Percentiles rank a stretch among this genome's conserved stretches.
These are phyloP conservation scores for Trichoderma polysporum DNA, from an alignment of 2,329 filamentous ascomycete species.

Conservation along the genomic window DNA sequence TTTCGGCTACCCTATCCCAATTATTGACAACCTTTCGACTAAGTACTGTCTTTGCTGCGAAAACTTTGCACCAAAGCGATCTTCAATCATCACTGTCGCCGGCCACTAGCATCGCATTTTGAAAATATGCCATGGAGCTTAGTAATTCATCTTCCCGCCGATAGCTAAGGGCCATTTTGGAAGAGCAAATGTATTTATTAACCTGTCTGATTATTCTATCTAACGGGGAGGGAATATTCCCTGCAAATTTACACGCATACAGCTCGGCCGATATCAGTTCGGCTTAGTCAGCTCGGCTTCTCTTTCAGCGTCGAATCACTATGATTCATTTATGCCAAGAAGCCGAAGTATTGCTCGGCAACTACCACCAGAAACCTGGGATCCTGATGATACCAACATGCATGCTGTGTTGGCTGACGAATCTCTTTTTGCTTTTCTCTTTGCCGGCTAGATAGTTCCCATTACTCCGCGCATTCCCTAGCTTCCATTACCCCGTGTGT, in stretches of 20 bases:
- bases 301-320: not conserved
- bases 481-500: not conserved
- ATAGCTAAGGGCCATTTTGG: too few species aligned
- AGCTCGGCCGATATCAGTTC: not conserved
- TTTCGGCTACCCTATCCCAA: too few species aligned
- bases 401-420: not conserved
- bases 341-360: not conserved
- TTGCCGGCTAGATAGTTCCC: not conserved
- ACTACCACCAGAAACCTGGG: not conserved
- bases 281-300: not conserved
- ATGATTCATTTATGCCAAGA: not conserved
- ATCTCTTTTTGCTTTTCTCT: not conserved
- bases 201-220: not conserved
- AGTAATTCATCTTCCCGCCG: too few species aligned
- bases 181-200: too few species aligned
- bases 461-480: not conserved
- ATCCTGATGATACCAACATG: not conserved
- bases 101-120: too few species aligned
- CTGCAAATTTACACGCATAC: too few species aligned
- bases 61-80: too few species aligned
- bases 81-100: too few species aligned
- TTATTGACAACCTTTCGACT: too few species aligned
- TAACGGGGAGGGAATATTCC: not conserved
- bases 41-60: too few species aligned
- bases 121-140: too few species aligned